Evolutionary conservation across 78 protist species (phyloP).

Genomic region (Diacronema lutheri): DNA sequence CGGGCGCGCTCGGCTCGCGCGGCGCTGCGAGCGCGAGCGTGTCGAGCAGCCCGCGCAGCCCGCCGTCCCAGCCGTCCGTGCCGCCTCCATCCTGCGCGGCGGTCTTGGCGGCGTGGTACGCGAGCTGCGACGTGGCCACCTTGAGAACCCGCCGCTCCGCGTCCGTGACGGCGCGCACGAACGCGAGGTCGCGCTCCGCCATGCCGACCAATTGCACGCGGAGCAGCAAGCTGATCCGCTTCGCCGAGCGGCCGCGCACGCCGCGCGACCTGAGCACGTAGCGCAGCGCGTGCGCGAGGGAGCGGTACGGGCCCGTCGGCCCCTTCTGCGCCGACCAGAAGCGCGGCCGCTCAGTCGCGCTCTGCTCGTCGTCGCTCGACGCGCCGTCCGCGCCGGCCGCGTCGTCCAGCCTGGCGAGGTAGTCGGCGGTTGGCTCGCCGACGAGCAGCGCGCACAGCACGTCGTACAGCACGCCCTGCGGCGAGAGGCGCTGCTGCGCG

Average conservation of each 20-base stretch:
- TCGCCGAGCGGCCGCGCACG: not conserved
- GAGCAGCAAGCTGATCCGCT: not conserved
- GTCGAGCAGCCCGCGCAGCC: no score
- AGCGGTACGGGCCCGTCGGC: not conserved
- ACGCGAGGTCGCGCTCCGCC: not conserved
- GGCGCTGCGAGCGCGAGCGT: no score
- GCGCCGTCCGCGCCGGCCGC: not conserved
- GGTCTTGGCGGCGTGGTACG: conserved; percentile 1
- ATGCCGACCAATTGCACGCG: not conserved
- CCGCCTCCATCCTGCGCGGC: not conserved
- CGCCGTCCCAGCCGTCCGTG: no score
- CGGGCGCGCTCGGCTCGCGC: no score
- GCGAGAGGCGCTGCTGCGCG: not conserved
- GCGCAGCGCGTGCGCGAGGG: not conserved
- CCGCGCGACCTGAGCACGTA: not conserved
- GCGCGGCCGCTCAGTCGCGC: no score
- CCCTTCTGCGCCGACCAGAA: no score
- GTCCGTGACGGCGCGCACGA: not conserved
- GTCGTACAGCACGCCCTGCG: not conserved
- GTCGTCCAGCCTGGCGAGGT: not conserved
- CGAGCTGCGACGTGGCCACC: not conserved
- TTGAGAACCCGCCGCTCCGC: not conserved
- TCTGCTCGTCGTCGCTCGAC: no score
- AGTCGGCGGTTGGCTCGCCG: not conserved
- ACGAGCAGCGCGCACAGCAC: not conserved